phyloP scores from a whole-genome alignment of 352 stramenopile genomes.

The Pythium plurisporium region DNA sequence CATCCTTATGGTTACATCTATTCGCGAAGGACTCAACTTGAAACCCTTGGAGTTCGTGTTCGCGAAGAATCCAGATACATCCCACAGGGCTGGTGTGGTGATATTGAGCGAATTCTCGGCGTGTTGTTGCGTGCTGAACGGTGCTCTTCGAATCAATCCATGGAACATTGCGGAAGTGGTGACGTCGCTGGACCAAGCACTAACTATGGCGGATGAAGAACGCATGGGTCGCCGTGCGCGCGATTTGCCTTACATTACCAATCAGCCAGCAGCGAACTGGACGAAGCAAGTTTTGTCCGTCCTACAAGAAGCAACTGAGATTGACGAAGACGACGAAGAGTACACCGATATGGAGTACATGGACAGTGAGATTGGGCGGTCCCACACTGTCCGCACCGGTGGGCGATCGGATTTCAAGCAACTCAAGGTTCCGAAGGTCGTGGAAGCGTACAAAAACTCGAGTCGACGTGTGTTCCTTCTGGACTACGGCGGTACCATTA shows the following conservation, averaged over 20 bases:
- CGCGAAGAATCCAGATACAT: conserved; percentile 55
- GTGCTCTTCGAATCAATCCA: conserved; percentile 95
- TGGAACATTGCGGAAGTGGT: conserved; percentile 94
- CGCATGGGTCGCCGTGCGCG: conserved; percentile 86
- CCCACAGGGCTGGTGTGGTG: conserved; percentile 88
- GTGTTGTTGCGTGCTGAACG: conserved; percentile 95
- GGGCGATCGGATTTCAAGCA: conserved; percentile 77
- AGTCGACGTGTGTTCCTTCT: conserved; percentile 93
- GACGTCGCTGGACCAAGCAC: conserved; percentile 89
- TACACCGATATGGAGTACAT: conserved; percentile 87
- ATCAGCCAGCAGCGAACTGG: conserved; percentile 91
- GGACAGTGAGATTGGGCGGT: conserved; percentile 91
- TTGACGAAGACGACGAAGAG: conserved; percentile 61
- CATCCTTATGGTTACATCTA: conserved; percentile 94
- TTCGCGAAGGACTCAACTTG: conserved; percentile 97
- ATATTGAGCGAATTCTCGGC: conserved; percentile 97
- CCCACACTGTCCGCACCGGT: conserved; percentile 63
- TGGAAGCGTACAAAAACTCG: conserved; percentile 82
- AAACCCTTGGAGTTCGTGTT: conserved; percentile 96
- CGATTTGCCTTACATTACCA: conserved; percentile 96
- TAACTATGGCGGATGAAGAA: conserved; percentile 91
- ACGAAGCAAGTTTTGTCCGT: conserved; percentile 93
- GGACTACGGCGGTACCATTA: conserved; percentile 97
- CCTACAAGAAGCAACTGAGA: conserved; percentile 73
- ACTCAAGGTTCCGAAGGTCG: conserved; percentile 76